These are phyloP conservation scores for Posidonia oceanica DNA, from an alignment of 116 monocot species.

Conservation along the genomic window DNA sequence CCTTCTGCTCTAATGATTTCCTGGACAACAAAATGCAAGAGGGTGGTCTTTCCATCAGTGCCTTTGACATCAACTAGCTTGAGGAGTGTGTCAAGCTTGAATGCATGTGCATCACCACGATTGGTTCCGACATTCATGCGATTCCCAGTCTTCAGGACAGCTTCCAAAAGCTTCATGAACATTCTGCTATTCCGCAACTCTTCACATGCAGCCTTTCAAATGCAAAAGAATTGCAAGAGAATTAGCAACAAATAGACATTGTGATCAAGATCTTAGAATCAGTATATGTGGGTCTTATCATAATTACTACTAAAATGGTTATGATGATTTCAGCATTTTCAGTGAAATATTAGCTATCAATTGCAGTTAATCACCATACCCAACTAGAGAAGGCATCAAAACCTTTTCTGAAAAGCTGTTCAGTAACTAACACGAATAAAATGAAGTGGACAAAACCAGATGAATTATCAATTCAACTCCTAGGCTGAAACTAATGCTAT, in stretches of 20 bases:
- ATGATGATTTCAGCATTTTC: no score
- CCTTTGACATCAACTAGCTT: slow-evolving; percentile 80
- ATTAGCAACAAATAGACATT: background rate
- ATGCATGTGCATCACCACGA: slow-evolving; percentile 70
- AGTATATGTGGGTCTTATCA: no score
- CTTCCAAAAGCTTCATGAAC: slow-evolving; percentile 80
- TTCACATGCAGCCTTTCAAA: slow-evolving; percentile 56
- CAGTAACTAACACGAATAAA: no score
- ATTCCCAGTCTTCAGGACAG: slow-evolving; percentile 83
- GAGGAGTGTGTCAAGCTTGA: slow-evolving; percentile 79
- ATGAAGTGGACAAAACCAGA: no score
- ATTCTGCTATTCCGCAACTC: slow-evolving; percentile 62
- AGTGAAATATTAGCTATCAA: no score
- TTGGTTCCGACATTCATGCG: slow-evolving; percentile 78
- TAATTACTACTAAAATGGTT: no score
- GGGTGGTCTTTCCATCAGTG: slow-evolving; percentile 77
- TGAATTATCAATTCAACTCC: no score
- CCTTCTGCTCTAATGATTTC: slow-evolving; percentile 70
- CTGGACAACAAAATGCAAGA: slow-evolving; percentile 81
- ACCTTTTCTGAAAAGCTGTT: no score
- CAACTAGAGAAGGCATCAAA: no score
- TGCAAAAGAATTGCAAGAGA: background rate
- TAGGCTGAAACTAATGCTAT: no score
- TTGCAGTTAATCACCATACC: no score
- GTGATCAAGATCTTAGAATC: background rate